Conservation (phyloP, 2,329 filamentous ascomycete species). For the Ascochyta viciae-villosae region DNA sequence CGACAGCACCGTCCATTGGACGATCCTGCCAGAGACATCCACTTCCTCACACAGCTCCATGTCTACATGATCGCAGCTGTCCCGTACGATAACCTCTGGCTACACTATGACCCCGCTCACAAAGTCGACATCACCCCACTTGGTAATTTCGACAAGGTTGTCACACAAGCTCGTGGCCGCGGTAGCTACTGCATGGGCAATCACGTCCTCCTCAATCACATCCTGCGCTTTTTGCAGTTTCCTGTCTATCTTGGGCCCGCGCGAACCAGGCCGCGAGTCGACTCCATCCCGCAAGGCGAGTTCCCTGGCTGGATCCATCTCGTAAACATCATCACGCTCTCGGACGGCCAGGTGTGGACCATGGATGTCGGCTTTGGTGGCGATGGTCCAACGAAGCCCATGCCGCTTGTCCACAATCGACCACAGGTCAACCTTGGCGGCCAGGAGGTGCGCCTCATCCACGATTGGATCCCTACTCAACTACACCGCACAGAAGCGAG, state of each 20-base stretch:
- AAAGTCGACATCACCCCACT: constrained; percentile 54
- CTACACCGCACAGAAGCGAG: constrained; percentile 44
- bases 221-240: constrained; percentile 62
- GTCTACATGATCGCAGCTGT: constrained; percentile 58
- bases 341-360: constrained; percentile 58
- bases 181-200: constrained; percentile 70
- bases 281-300: constrained; percentile 46
- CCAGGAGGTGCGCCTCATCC: constrained; percentile 63
- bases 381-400: constrained; percentile 64
- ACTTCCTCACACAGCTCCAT: constrained; percentile 53
- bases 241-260: constrained; percentile 63
- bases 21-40: constrained; percentile 26
- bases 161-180: constrained; percentile 51
- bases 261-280: constrained; percentile 46
- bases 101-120: constrained; percentile 56
- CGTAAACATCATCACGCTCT: constrained; percentile 66
- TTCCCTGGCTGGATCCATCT: constrained; percentile 66
- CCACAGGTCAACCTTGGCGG: constrained; percentile 60
- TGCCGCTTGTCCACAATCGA: constrained; percentile 57
- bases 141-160: constrained; percentile 59
- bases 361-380: constrained; percentile 71
- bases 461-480: constrained; percentile 58
- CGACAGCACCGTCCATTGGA: constrained; percentile 17
- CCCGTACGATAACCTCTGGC: constrained; percentile 64
- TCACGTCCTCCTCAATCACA: constrained; percentile 62